Conservation (phyloP, 257 asterid species). For the Paraleonurus japonicus region DNA sequence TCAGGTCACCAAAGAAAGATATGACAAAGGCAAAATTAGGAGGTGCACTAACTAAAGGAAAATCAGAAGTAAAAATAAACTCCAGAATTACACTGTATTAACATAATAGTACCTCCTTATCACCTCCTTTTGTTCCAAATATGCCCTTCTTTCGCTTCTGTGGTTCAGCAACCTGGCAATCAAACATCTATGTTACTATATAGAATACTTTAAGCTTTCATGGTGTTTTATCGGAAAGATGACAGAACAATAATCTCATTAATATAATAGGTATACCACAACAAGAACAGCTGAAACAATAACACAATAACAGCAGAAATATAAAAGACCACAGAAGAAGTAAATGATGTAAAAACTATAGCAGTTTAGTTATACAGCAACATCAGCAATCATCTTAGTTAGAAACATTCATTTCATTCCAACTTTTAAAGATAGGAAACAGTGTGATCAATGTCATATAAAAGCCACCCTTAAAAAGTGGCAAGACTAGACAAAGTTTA, state of each 20-base stretch:
- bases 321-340: background rate
- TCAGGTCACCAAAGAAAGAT: constrained; percentile 9
- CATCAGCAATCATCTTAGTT: background rate
- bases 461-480: constrained; percentile 3
- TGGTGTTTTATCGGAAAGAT: constrained; percentile 16
- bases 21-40: constrained; percentile 2
- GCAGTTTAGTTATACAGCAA: background rate
- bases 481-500: background rate
- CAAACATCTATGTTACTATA: constrained; percentile 6
- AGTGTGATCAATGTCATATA: constrained; percentile 6
- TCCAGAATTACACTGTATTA: background rate
- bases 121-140: constrained; percentile 96
- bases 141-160: constrained; percentile 95
- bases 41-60: background rate
- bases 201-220: constrained; percentile 13
- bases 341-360: background rate
- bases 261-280: constrained; percentile 6
- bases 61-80: background rate
- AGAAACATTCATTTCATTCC: background rate
- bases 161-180: constrained; percentile 90
- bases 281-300: constrained; percentile 4
- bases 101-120: constrained; percentile 79
- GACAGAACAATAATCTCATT: constrained; percentile 5
- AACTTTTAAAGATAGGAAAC: constrained; percentile 1
- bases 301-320: constrained; percentile 3